Conservation (phyloP, 179 eudicot species). For the Heliamphora pulchella region DNA sequence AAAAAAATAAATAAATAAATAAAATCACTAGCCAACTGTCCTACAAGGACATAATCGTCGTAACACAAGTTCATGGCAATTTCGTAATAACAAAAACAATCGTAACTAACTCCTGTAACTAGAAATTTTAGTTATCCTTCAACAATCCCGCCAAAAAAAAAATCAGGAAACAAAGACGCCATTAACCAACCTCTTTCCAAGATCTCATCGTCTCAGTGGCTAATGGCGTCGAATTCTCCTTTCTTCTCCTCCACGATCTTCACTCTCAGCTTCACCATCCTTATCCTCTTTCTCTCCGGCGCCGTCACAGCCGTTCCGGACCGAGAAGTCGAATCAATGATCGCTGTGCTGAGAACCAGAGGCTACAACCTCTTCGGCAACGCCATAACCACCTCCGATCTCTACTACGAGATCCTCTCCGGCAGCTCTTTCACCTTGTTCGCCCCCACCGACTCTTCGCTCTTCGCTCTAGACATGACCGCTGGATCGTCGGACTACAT, state of each 20-base stretch:
- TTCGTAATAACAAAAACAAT: no score
- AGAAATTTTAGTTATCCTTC: no score
- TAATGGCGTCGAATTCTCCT: slow-evolving; percentile 8
- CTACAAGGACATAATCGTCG: no score
- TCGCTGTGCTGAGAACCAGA: slow-evolving; percentile 17
- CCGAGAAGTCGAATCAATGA: slow-evolving; percentile 13
- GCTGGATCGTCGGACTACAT: slow-evolving; percentile 18
- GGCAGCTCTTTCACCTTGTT: slow-evolving; percentile 24
- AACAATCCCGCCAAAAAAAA: no score
- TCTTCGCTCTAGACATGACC: slow-evolving; percentile 23
- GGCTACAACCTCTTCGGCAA: slow-evolving; percentile 27
- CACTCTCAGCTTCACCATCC: slow-evolving; percentile 3
- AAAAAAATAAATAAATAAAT: no score
- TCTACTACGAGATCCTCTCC: slow-evolving; percentile 13
- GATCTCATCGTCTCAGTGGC: no score
- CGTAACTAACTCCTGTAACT: no score
- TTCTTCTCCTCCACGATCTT: neutral
- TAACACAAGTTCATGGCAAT: no score
- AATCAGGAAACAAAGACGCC: no score
- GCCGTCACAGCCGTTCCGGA: slow-evolving; percentile 14
- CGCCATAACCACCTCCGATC: slow-evolving; percentile 24
- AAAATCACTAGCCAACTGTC: no score
- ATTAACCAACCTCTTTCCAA: no score
- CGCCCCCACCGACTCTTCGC: slow-evolving; percentile 23
- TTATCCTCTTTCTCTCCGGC: slow-evolving; percentile 1